Evolutionary conservation across 805 yeast species (phyloP).

Genomic region (Vanderwaltozyma polyspora): DNA sequence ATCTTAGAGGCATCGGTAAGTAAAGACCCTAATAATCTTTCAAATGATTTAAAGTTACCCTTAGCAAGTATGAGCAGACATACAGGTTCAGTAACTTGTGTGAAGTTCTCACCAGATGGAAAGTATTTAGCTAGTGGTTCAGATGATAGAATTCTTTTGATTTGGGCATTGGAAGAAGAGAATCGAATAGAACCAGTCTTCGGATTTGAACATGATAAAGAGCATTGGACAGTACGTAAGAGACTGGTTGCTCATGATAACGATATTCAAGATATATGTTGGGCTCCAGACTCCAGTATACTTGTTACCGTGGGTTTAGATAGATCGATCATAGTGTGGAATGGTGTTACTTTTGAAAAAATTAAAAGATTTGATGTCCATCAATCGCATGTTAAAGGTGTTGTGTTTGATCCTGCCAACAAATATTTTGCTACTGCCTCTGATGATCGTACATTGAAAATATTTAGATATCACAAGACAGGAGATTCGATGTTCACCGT

Average conservation of each 20-base stretch:
- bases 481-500: constrained; percentile 70
- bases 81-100: constrained; percentile 92
- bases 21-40: constrained; percentile 4
- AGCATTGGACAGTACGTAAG: constrained; percentile 90
- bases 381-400: constrained; percentile 91
- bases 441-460: constrained; percentile 84
- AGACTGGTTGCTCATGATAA: constrained; percentile 94
- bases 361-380: constrained; percentile 85
- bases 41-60: constrained; percentile 34
- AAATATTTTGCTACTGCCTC: constrained; percentile 95
- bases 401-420: constrained; percentile 95
- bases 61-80: constrained; percentile 88
- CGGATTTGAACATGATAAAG: constrained; percentile 67
- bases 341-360: constrained; percentile 77
- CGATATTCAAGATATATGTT: constrained; percentile 93
- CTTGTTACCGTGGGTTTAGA: constrained; percentile 92
- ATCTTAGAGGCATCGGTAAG: constrained; percentile 30
- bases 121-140: constrained; percentile 88
- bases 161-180: constrained; percentile 85
- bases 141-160: constrained; percentile 81
- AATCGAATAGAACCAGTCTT: constrained; percentile 37
- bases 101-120: constrained; percentile 86
- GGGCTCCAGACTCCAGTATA: constrained; percentile 92
- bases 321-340: constrained; percentile 87
- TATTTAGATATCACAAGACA: constrained; percentile 74